These are phyloP conservation scores for Colletotrichum melonis DNA, from an alignment of 2,329 filamentous ascomycete species.

Conservation along the genomic window DNA sequence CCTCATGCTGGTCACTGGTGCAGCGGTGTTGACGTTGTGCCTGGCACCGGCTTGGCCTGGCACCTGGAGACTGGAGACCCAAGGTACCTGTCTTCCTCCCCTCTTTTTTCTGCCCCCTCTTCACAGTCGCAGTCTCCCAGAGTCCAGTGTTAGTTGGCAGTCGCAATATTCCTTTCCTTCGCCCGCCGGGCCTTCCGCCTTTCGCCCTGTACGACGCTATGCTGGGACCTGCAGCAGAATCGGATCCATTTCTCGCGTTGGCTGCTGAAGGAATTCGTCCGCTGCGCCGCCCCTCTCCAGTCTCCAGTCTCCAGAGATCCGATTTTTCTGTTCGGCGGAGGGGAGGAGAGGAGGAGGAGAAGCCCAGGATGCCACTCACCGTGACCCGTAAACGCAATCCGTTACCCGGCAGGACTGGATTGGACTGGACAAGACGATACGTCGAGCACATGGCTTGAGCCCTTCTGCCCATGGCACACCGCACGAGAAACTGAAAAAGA, in stretches of 20 bases:
- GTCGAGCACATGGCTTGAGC: not conserved
- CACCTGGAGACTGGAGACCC: not conserved
- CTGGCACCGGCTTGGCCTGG: not conserved
- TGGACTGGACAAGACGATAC: not conserved
- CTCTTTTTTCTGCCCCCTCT: not conserved
- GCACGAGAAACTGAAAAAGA: not conserved
- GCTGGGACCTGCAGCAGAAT: slow-evolving; percentile 33
- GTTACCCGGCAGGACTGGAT: not conserved
- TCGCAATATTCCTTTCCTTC: not conserved
- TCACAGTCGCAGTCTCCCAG: not conserved
- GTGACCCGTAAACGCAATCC: not conserved
- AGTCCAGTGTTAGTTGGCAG: not conserved
- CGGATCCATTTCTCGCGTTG: slow-evolving; percentile 27
- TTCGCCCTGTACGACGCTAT: slow-evolving; percentile 31
- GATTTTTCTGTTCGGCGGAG: slow-evolving; percentile 22
- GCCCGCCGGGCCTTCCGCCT: slow-evolving; percentile 20
- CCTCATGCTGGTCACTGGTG: too few species aligned
- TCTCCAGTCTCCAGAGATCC: slow-evolving; percentile 12
- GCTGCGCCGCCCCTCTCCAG: slow-evolving; percentile 26
- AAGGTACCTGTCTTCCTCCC: not conserved
- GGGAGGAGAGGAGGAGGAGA: slow-evolving; percentile 1
- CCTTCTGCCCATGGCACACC: not conserved
- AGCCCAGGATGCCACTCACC: not conserved
- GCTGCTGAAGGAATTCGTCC: slow-evolving; percentile 32
- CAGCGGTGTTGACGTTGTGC: slow-evolving; percentile 12